Evolutionary conservation across 495 filamentous ascomycete species (phyloP).

Genomic region (Penicillium argentinense): DNA sequence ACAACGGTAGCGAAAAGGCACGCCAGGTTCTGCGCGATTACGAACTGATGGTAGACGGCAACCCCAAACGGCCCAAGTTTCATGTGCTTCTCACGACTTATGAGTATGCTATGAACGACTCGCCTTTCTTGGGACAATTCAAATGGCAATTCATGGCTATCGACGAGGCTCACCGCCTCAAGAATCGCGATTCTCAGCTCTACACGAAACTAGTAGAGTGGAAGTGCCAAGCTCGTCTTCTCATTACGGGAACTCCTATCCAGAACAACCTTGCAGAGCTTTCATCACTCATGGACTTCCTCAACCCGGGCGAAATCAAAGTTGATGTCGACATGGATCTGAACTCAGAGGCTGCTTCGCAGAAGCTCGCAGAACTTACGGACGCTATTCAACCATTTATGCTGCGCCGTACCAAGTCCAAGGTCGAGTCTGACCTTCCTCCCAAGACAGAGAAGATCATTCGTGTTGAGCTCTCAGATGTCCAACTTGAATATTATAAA

Average conservation of each 20-base stretch:
- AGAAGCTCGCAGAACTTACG: constrained; percentile 70
- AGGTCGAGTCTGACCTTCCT: constrained; percentile 91
- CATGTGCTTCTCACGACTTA: constrained; percentile 94
- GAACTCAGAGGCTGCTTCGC: constrained; percentile 63
- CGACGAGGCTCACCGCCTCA: constrained; percentile 95
- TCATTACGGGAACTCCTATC: constrained; percentile 96
- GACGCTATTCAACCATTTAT: constrained; percentile 83
- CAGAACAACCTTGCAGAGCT: constrained; percentile 95
- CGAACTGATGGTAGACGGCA: constrained; percentile 82
- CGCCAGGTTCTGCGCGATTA: constrained; percentile 81
- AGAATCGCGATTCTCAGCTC: constrained; percentile 91
- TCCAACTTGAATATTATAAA: constrained; percentile 97
- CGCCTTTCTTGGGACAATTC: constrained; percentile 73
- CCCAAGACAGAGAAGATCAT: constrained; percentile 99
- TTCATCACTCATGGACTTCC: constrained; percentile 88
- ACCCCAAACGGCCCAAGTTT: constrained; percentile 83
- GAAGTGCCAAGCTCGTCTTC: constrained; percentile 76
- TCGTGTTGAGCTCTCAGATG: constrained; percentile 90
- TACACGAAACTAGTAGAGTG: constrained; percentile 84
- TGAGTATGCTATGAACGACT: constrained; percentile 85
- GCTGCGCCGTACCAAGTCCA: constrained; percentile 94
- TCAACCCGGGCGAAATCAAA: constrained; percentile 83
- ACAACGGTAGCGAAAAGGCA: constrained; percentile 81
- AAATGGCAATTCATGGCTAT: constrained; percentile 98
- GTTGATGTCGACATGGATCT: constrained; percentile 90